Evolutionary conservation across 441 rosid species (phyloP).

Genomic region (Brassica hybrid): DNA sequence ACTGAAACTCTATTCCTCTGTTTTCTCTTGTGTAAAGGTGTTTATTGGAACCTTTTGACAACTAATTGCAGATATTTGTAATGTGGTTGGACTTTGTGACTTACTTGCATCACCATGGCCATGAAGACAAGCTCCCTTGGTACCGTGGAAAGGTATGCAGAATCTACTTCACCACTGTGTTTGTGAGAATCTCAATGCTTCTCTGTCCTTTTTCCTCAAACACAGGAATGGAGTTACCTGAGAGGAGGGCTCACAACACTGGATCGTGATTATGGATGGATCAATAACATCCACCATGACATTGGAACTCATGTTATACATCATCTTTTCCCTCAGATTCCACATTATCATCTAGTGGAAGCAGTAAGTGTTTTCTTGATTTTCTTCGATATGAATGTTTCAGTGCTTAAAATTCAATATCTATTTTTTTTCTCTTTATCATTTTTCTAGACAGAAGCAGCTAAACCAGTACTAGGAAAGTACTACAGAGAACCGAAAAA

Average conservation of each 20-base stretch:
- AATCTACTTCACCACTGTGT: conserved; percentile 9
- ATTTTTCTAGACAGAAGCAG: conserved; percentile 56
- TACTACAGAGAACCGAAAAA: conserved; percentile 59
- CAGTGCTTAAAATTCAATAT: not conserved
- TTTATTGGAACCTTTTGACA: not conserved
- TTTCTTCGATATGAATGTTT: not conserved
- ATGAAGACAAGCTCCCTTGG: conserved; percentile 70
- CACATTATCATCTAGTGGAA: conserved; percentile 70
- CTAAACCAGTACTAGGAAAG: conserved; percentile 56
- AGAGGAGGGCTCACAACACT: conserved; percentile 79
- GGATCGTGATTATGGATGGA: conserved; percentile 72
- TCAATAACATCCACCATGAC: conserved; percentile 75
- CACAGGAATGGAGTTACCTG: conserved; percentile 71
- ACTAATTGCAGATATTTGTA: conserved; percentile 52
- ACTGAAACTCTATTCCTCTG: not conserved
- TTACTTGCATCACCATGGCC: conserved; percentile 73
- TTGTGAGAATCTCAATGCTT: conserved; percentile 17
- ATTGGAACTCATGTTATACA: conserved; percentile 76
- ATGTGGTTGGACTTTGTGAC: conserved; percentile 73
- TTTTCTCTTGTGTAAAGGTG: conserved; percentile 6
- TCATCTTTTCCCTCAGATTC: conserved; percentile 76
- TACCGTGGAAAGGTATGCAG: conserved; percentile 61
- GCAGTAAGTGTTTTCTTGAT: conserved; percentile 52
- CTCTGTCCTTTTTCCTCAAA: not conserved
- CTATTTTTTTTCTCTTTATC: no score